These are phyloP conservation scores for Lupinus albus DNA, from an alignment of 306 rosid genomes.

Conservation along the genomic window DNA sequence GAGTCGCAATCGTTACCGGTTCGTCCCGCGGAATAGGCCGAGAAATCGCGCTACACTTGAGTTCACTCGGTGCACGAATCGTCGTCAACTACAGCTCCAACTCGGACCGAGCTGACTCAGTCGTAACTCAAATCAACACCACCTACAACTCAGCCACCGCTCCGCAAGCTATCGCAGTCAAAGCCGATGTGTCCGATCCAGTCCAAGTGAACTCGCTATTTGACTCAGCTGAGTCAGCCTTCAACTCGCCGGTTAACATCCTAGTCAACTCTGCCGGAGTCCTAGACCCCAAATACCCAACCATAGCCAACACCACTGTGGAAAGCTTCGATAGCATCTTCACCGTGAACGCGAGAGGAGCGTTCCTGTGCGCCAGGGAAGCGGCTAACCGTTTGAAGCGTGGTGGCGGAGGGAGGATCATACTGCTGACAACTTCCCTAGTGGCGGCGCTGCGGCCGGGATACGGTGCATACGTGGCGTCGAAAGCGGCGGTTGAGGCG, in stretches of 20 bases:
- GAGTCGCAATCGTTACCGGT: constrained; percentile 64
- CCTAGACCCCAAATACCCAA: constrained; percentile 39
- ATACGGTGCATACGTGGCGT: constrained; percentile 46
- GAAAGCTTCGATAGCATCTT: constrained; percentile 50
- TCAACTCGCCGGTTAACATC: constrained; percentile 51
- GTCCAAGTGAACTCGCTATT: constrained; percentile 53
- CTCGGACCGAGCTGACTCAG: constrained; percentile 47
- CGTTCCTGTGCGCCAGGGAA: constrained; percentile 54
- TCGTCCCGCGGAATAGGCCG: constrained; percentile 63
- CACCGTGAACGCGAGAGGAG: constrained; percentile 54
- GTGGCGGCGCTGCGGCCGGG: constrained; percentile 45
- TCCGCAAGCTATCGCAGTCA: constrained; percentile 47
- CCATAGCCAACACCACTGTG: constrained; percentile 40
- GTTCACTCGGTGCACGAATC: constrained; percentile 54
- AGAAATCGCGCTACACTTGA: constrained; percentile 55
- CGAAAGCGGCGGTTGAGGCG: constrained; percentile 70
- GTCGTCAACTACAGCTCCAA: constrained; percentile 59
- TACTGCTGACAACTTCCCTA: constrained; percentile 49
- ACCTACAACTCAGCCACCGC: neutral
- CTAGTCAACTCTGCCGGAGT: constrained; percentile 60
- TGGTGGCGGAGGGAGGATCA: constrained; percentile 64
- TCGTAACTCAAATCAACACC: constrained; percentile 49
- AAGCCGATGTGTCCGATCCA: constrained; percentile 59
- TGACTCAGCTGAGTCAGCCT: constrained; percentile 50
- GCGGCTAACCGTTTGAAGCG: constrained; percentile 56